These are phyloP conservation scores for Casuarina cunninghamiana DNA, from an alignment of 306 rosid genomes.

Conservation along the genomic window DNA sequence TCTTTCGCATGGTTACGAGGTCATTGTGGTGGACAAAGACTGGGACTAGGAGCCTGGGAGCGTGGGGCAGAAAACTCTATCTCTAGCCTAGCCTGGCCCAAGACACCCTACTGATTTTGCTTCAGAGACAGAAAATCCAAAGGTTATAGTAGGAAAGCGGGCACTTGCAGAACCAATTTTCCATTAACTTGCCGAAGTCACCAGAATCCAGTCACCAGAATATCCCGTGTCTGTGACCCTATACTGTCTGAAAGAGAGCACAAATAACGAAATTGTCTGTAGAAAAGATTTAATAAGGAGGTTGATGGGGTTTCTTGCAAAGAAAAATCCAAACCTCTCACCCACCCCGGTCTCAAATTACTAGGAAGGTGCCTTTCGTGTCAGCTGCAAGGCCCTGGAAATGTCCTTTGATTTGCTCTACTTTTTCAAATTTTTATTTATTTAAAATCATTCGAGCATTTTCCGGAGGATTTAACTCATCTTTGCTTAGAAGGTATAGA, in stretches of 20 bases:
- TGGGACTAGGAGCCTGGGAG: conserved; percentile 4
- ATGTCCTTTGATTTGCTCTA: conserved; percentile 6
- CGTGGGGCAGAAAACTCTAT: not conserved
- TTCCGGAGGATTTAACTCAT: not conserved
- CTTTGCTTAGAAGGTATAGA: not conserved
- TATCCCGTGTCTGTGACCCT: conserved; percentile 31
- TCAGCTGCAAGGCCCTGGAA: conserved; percentile 11
- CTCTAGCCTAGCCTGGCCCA: conserved; percentile 16
- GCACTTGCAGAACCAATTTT: not conserved
- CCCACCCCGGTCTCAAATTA: not conserved
- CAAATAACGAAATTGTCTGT: conserved; percentile 23
- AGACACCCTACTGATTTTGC: conserved; percentile 18
- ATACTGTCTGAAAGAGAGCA: conserved; percentile 19
- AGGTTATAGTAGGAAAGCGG: conserved; percentile 22
- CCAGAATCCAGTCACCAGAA: conserved; percentile 15
- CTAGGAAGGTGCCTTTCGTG: conserved; percentile 7
- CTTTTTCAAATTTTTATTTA: not conserved
- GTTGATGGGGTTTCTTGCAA: conserved; percentile 10
- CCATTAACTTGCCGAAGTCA: conserved; percentile 20
- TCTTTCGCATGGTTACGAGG: conserved; percentile 1
- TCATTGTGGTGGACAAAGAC: not conserved
- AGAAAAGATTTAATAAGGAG: not conserved
- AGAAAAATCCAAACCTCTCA: conserved; percentile 10
- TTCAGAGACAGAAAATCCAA: conserved; percentile 10
- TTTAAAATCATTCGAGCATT: not conserved